Evolutionary conservation across 352 stramenopile genomes (phyloP).

Genomic region (Globisporangium lucens): DNA sequence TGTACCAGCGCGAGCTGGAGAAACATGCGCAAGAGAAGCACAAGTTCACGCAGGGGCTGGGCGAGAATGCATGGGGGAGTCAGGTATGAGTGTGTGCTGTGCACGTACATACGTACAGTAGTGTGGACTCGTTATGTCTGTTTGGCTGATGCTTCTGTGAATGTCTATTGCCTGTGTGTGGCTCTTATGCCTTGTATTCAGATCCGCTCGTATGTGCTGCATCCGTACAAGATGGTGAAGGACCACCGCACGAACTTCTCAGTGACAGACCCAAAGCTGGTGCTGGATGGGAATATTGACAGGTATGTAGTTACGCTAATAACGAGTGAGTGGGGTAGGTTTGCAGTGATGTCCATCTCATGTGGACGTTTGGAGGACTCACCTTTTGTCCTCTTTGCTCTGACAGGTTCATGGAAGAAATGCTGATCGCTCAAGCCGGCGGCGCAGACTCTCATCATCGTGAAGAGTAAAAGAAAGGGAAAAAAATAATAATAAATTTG

Average conservation of each 20-base stretch:
- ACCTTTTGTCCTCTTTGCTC: neutral
- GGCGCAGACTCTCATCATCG: constrained; percentile 2
- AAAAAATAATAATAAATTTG: neutral
- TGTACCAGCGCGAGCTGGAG: constrained; percentile 70
- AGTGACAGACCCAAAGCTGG: constrained; percentile 78
- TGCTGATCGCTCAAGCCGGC: constrained; percentile 45
- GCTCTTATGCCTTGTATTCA: constrained; percentile 69
- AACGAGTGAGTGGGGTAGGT: neutral
- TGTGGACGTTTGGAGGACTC: neutral
- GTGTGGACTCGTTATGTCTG: neutral
- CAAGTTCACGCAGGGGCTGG: constrained; percentile 59
- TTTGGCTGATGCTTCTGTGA: neutral
- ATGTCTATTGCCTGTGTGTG: neutral
- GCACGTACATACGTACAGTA: neutral
- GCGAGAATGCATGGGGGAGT: constrained; percentile 75
- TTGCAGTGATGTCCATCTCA: neutral
- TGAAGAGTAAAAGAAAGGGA: neutral
- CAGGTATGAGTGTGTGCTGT: constrained; percentile 19
- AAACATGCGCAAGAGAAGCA: constrained; percentile 41
- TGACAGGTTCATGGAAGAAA: constrained; percentile 66
- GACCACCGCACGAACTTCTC: constrained; percentile 92
- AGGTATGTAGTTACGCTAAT: constrained; percentile 17
- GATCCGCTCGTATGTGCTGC: constrained; percentile 97
- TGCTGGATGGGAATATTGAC: constrained; percentile 91
- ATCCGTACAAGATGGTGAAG: constrained; percentile 99